Percentiles rank a stretch among this genome's conserved stretches.
Evolutionary conservation across 2,329 filamentous ascomycete genomes (phyloP).

Genomic region (Claviceps purpurea): DNA sequence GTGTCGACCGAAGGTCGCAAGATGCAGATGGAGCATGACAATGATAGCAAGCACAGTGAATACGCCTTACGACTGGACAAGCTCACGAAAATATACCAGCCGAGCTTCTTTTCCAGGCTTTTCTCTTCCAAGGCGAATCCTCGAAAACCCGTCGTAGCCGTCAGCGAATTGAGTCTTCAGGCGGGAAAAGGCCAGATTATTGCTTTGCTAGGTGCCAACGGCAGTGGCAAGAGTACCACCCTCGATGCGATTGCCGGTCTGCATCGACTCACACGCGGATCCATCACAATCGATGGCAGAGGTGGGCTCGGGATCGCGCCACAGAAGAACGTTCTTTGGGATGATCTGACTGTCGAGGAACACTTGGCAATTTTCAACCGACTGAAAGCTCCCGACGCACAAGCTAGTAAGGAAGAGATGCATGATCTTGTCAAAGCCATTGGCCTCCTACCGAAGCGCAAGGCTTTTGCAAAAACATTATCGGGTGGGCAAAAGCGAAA

Average conservation of each 20-base stretch:
- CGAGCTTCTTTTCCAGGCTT: conserved; percentile 45
- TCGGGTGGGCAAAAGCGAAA: conserved; percentile 90
- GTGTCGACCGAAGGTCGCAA: conserved; percentile 52
- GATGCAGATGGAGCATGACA: conserved; percentile 25
- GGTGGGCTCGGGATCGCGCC: conserved; percentile 78
- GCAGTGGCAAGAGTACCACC: conserved; percentile 81
- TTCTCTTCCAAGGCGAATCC: conserved; percentile 27
- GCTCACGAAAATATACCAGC: conserved; percentile 68
- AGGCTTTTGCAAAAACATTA: conserved; percentile 60
- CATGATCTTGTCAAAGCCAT: conserved; percentile 52
- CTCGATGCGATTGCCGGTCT: conserved; percentile 78
- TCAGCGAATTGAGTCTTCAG: conserved; percentile 57
- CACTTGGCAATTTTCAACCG: conserved; percentile 75
- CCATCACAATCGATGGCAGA: conserved; percentile 63
- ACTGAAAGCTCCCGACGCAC: conserved; percentile 52
- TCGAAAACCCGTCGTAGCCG: conserved; percentile 57
- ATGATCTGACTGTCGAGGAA: conserved; percentile 72
- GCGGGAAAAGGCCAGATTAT: conserved; percentile 71
- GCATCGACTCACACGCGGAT: conserved; percentile 61
- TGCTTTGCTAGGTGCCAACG: conserved; percentile 77
- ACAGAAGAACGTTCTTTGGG: conserved; percentile 91
- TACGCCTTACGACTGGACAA: conserved; percentile 55
- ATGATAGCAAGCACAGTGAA: conserved; percentile 13
- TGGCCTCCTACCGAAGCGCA: conserved; percentile 62
- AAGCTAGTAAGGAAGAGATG: conserved; percentile 45